phyloP scores from a whole-genome alignment of 106 monocot species.

The Alisma plantagoaquatica region DNA sequence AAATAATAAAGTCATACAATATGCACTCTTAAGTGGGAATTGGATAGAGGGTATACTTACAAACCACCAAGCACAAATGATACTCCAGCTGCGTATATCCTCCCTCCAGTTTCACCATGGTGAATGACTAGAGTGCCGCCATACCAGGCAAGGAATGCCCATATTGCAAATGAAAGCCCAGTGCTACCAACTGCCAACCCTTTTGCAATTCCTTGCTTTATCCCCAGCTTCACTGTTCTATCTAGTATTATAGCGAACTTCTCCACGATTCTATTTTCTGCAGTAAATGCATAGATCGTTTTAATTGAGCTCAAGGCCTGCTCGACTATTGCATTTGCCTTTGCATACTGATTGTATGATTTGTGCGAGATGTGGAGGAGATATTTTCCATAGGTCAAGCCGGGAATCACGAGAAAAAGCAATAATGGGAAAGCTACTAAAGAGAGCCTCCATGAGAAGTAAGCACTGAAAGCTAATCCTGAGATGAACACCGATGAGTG shows the following conservation, averaged over 20 bases:
- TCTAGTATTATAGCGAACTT: constrained; percentile 39
- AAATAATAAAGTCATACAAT: no score
- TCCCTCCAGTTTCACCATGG: constrained; percentile 70
- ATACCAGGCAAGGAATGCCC: constrained; percentile 92
- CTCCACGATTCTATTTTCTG: constrained; percentile 43
- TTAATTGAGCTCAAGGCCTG: constrained; percentile 71
- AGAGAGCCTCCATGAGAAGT: constrained; percentile 77
- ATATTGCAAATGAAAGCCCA: constrained; percentile 60
- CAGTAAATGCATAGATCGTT: constrained; percentile 71
- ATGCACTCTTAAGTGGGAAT: no score
- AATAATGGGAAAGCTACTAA: constrained; percentile 53
- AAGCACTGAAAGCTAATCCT: constrained; percentile 43
- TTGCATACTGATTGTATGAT: constrained; percentile 32
- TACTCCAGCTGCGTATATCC: constrained; percentile 59
- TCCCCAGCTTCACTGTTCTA: constrained; percentile 38
- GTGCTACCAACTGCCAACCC: constrained; percentile 69
- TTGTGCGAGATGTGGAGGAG: constrained; percentile 51
- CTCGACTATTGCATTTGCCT: constrained; percentile 37
- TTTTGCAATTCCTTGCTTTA: constrained; percentile 72
- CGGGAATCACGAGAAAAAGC: constrained; percentile 59
- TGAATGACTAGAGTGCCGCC: constrained; percentile 56
- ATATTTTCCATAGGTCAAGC: constrained; percentile 60
- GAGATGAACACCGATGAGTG: constrained; percentile 65
- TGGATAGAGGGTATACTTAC: constrained; percentile 36
- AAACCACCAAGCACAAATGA: constrained; percentile 70